Base-by-base conservation (phyloP, 352 stramenopile genomes). In the Phytophthora tentaculata region DNA sequence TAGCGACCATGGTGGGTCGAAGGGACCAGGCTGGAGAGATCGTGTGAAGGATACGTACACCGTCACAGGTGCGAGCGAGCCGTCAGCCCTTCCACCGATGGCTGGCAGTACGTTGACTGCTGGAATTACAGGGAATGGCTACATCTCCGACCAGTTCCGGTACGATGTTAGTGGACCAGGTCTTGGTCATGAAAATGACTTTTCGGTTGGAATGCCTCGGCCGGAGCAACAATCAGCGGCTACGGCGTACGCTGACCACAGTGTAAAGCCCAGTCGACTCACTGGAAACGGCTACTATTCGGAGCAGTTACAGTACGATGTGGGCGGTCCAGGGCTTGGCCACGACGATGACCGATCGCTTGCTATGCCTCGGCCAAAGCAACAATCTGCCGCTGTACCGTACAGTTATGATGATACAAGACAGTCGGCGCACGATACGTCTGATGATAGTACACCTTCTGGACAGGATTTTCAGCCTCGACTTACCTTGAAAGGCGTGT, bases 401-500 rank as follows among this genome's bases (percentile, higher is more conserved):
- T 65, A 62, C 37, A 71, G 45, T 20, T 66, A 74, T 43, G 41
- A 69, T 14, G 19, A 26, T 22, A 35, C 13, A 12, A 47, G 23
- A 57, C 39, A 52, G 17, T 61, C n/a, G n/a, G n/a, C 26, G 22
- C 28, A 28, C 17, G 51, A 41, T 26, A 32, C 19, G 24, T 41
- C 9, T 10, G 29, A 61, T 20, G 49, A 60, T 16, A 56, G 17
- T 8, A 1, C 14, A 19, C 3, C 23, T 19, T 35, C 20, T 41
- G 60, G 68, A 7, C 47, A 54, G 2, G 54, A 71, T 28, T 61
- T 68, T 49, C 56, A 71, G 26, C 32, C 62, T 19, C 73, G 68
- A n/a, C 51, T 53, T 41, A 76, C 65, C 9, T 43, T 83, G 13
- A 84, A 78, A 61, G 62, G 76, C 32, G 64, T 83, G 4, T 80